These are phyloP conservation scores for Eimeria tenella DNA, from an alignment of 169 alveolate species.

Conservation along the genomic window DNA sequence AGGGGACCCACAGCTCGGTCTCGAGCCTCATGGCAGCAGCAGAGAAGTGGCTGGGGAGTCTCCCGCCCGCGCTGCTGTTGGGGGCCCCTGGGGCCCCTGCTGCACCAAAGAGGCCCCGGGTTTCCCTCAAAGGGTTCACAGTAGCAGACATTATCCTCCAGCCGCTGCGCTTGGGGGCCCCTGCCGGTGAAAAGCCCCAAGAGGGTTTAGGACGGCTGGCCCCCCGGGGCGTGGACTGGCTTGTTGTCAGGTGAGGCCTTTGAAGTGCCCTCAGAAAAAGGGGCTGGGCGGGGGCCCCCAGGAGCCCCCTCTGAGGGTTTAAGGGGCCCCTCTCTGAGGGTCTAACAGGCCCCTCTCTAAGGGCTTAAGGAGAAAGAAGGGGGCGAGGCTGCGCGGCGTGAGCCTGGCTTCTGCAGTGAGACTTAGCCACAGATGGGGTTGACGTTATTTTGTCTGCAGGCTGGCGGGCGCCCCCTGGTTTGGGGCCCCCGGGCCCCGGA, in stretches of 20 bases:
- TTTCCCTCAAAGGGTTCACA: neutral
- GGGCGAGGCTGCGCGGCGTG: too few species aligned
- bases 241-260: neutral
- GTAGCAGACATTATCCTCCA: constrained; percentile 9
- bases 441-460: neutral
- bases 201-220: neutral
- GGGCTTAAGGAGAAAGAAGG: too few species aligned
- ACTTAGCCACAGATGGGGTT: neutral
- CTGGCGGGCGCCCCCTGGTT: neutral
- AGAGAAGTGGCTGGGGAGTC: neutral
- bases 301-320: too few species aligned
- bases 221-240: neutral
- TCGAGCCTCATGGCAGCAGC: neutral
- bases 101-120: neutral
- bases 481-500: neutral
- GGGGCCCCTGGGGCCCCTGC: neutral
- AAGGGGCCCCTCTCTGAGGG: too few species aligned
- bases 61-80: too few species aligned
- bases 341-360: too few species aligned
- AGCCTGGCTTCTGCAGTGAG: neutral
- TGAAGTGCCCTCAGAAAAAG: too few species aligned
- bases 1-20: neutral
- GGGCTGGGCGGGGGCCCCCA: too few species aligned
- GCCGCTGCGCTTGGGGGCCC: constrained; percentile 1
- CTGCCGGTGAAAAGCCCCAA: neutral